Conservation (phyloP, 352 stramenopile genomes). For the Globisporangium parvum region DNA sequence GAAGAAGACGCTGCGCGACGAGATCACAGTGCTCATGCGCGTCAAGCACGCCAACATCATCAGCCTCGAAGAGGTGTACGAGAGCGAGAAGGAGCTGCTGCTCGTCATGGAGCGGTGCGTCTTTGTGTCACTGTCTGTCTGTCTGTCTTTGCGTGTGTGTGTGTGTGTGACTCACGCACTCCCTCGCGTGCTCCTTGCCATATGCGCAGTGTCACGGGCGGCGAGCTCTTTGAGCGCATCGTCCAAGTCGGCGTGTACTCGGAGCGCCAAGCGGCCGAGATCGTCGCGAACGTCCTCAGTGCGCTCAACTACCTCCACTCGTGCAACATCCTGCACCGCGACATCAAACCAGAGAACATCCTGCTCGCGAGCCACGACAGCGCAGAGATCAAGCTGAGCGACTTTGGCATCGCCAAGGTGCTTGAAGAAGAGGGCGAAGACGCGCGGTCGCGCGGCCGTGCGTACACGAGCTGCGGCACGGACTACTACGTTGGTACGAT, state of each 20-base stretch:
- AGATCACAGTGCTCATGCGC: conserved; percentile 81
- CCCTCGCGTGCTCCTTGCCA: background rate
- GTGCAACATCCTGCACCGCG: conserved; percentile 75
- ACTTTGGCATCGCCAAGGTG: conserved; percentile 84
- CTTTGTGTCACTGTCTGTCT: background rate
- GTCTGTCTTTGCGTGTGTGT: background rate
- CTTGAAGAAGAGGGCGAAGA: conserved; percentile 75
- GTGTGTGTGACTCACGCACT: background rate
- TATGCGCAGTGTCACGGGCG: conserved; percentile 58
- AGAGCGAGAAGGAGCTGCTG: conserved; percentile 83
- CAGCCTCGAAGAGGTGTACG: conserved; percentile 80
- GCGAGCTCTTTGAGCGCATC: conserved; percentile 82
- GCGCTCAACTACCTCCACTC: conserved; percentile 73
- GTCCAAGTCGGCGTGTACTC: conserved; percentile 78
- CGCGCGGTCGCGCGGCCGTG: conserved; percentile 53
- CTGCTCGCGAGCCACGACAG: conserved; percentile 69
- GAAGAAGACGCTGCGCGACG: conserved; percentile 82
- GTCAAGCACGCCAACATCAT: conserved; percentile 88
- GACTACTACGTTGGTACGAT: conserved; percentile 79
- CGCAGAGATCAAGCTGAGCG: conserved; percentile 71
- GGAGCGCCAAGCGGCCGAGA: conserved; percentile 71
- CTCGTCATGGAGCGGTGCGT: conserved; percentile 82
- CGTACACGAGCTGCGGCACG: conserved; percentile 85
- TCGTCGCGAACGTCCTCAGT: conserved; percentile 65
- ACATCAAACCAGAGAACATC: conserved; percentile 85